Percentiles rank a stretch among this genome's conserved stretches.
These are phyloP conservation scores for Saururus chinensis DNA, from an alignment of 164 flowering plant genomes.

Conservation along the genomic window DNA sequence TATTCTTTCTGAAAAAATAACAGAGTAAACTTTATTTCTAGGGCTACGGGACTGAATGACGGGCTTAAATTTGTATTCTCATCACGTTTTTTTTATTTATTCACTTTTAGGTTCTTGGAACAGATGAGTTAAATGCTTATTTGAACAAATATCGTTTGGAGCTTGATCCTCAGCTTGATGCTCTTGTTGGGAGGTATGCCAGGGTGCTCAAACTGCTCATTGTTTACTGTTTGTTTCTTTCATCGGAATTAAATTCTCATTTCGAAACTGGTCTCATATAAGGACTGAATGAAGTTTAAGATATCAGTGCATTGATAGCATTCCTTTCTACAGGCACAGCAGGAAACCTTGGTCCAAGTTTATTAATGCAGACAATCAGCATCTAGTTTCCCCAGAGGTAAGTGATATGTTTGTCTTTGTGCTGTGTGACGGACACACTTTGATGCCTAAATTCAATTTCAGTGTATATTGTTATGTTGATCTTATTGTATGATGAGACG, in stretches of 20 bases:
- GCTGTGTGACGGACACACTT: neutral
- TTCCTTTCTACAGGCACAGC: constrained; percentile 52
- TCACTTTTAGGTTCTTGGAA: constrained; percentile 52
- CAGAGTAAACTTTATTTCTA: too few species aligned
- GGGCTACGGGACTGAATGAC: too few species aligned
- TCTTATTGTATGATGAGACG: neutral
- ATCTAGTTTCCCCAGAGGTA: constrained; percentile 94
- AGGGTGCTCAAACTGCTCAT: neutral
- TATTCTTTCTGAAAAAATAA: too few species aligned
- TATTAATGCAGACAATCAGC: constrained; percentile 71
- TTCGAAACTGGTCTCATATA: too few species aligned
- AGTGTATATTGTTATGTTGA: neutral
- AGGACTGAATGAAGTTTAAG: too few species aligned
- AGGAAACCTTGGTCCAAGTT: constrained; percentile 88
- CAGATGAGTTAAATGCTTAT: constrained; percentile 61
- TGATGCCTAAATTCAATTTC: neutral
- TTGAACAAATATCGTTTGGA: constrained; percentile 52
- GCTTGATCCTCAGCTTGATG: constrained; percentile 66
- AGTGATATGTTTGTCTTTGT: neutral
- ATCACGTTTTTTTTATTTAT: too few species aligned
- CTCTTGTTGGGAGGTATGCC: constrained; percentile 77
- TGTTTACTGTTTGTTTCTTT: too few species aligned
- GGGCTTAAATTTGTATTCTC: too few species aligned
- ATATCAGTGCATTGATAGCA: neutral
- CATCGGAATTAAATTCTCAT: too few species aligned